These are phyloP conservation scores for Pseudognaphalium luteoalbum DNA, from an alignment of 129 eudicot genomes.

Conservation along the genomic window DNA sequence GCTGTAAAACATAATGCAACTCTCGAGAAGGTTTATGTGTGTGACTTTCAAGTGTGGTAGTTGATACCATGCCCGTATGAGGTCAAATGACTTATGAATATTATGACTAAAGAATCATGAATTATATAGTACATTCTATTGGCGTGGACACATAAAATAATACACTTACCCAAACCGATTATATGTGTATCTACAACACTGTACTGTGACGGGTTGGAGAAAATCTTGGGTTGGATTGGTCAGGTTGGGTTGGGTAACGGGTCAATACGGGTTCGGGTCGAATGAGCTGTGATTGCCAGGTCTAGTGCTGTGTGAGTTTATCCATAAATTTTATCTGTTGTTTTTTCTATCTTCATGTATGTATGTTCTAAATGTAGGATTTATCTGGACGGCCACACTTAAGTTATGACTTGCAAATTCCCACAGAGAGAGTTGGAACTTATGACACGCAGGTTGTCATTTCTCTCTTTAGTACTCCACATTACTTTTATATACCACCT, in stretches of 20 bases:
- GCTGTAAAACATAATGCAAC: not conserved
- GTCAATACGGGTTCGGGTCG: too few species aligned
- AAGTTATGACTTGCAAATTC: constrained; percentile 75
- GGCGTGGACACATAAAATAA: not conserved
- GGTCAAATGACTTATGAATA: not conserved
- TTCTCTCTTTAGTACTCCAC: constrained; percentile 1
- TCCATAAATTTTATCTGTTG: not conserved
- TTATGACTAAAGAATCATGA: not conserved
- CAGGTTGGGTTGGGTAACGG: too few species aligned
- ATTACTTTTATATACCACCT: not conserved
- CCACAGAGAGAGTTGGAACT: constrained; percentile 91
- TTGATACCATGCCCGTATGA: not conserved
- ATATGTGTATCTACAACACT: too few species aligned
- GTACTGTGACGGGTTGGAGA: too few species aligned
- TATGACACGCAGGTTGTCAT: constrained; percentile 83
- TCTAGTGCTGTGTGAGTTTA: too few species aligned
- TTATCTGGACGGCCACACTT: constrained; percentile 92
- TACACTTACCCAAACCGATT: too few species aligned
- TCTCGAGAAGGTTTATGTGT: constrained; percentile 1
- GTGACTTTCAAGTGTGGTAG: not conserved
- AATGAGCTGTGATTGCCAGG: too few species aligned
- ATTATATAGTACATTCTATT: not conserved
- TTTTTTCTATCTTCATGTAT: constrained; percentile 4
- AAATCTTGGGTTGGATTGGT: too few species aligned
- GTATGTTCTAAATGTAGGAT: constrained; percentile 54